Conservation (phyloP, 345 rosid genomes). For the Capsella bursapastoris region DNA sequence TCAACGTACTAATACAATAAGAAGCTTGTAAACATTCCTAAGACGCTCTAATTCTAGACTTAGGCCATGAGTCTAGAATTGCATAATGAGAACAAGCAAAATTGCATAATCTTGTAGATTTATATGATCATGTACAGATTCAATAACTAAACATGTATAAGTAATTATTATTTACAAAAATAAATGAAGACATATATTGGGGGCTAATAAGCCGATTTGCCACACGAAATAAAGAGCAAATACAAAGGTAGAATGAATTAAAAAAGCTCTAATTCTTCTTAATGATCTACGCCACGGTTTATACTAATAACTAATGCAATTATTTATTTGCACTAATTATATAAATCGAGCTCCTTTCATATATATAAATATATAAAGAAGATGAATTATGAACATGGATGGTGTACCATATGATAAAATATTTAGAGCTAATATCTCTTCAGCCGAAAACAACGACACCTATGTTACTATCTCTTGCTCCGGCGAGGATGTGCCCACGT, state of each 20-base stretch:
- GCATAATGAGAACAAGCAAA: neutral
- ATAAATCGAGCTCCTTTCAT: conserved; percentile 17
- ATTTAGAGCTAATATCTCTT: conserved; percentile 21
- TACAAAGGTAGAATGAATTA: conserved; percentile 14
- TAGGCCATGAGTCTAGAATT: neutral
- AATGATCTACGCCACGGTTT: conserved; percentile 11
- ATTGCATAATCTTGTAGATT: neutral
- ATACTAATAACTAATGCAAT: conserved; percentile 13
- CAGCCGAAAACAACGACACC: conserved; percentile 27
- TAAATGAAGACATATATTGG: conserved; percentile 18
- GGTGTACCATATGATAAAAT: conserved; percentile 17
- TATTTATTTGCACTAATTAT: conserved; percentile 18
- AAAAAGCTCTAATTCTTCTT: conserved; percentile 12
- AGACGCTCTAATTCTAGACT: too few species aligned
- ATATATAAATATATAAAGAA: neutral
- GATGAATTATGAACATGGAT: conserved; percentile 23
- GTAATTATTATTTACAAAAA: neutral
- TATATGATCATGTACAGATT: neutral
- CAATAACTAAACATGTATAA: neutral
- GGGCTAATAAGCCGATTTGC: conserved; percentile 16
- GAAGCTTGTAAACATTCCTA: too few species aligned
- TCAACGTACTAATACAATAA: too few species aligned
- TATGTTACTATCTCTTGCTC: conserved; percentile 42
- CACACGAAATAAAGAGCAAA: conserved; percentile 17
- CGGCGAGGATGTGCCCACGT: conserved; percentile 57